Percentiles rank a stretch among this genome's conserved stretches.
phyloP scores from a whole-genome alignment of 768 basidiomycete genomes.

The Psilocybe cyanescens region DNA sequence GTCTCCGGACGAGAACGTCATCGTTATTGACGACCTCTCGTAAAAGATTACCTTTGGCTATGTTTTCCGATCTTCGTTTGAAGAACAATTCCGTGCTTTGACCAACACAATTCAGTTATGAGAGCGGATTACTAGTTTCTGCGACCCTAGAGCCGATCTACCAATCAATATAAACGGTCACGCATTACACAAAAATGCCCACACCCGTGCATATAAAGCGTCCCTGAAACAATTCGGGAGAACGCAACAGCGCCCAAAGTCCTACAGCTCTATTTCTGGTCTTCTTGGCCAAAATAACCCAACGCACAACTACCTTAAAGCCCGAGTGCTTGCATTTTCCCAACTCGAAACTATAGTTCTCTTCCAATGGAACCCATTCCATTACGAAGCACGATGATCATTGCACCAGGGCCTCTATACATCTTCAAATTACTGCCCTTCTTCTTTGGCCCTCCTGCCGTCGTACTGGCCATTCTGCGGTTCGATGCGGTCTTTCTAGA shows the following conservation, averaged over 20 bases:
- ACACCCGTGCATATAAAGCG: not conserved
- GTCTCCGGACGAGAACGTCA: not conserved
- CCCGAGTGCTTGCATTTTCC: not conserved
- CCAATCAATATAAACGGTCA: not conserved
- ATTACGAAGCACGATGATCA: conserved; percentile 2
- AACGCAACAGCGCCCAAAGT: not conserved
- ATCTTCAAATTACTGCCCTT: conserved; percentile 14
- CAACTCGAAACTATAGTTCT: not conserved
- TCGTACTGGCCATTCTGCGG: conserved; percentile 2
- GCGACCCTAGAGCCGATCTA: no score
- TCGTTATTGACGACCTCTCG: not conserved
- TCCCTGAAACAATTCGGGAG: not conserved
- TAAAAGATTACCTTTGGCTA: no score
- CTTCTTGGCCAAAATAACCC: not conserved
- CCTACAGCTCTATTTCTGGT: not conserved
- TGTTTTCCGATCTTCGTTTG: no score
- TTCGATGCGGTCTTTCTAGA: not conserved
- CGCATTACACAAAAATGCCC: not conserved
- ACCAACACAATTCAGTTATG: not conserved
- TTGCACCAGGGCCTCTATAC: conserved; percentile 14
- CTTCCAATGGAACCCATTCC: not conserved
- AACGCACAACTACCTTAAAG: not conserved
- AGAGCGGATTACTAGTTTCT: no score
- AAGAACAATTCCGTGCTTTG: no score
- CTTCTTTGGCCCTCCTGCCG: conserved; percentile 10